These are phyloP conservation scores for Eucalyptus guilfoylei DNA, from an alignment of 345 rosid species.

Conservation along the genomic window DNA sequence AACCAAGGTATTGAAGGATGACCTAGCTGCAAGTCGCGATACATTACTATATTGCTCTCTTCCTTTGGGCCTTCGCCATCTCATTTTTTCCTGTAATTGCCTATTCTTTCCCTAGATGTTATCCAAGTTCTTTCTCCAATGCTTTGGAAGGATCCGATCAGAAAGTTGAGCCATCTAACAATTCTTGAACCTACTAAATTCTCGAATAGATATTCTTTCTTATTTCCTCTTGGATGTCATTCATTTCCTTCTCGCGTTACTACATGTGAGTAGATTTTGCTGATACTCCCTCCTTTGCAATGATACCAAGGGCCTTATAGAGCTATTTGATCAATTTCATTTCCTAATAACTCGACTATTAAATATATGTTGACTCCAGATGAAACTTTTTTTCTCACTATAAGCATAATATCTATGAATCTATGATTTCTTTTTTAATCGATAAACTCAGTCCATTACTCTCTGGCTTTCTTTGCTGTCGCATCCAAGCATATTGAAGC, in stretches of 20 bases:
- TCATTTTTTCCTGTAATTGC: not conserved
- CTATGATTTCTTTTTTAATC: too few species aligned
- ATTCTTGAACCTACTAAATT: not conserved
- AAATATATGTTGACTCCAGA: too few species aligned
- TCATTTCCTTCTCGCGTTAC: not conserved
- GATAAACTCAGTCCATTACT: too few species aligned
- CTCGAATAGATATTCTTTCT: not conserved
- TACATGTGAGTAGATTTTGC: not conserved
- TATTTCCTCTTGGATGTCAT: not conserved
- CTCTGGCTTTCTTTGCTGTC: too few species aligned
- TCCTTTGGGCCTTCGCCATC: not conserved
- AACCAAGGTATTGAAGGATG: not conserved
- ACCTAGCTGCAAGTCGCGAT: not conserved
- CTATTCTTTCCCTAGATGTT: not conserved
- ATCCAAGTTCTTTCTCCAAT: not conserved
- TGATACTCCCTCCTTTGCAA: not conserved
- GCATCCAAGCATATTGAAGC: too few species aligned
- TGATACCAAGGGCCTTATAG: not conserved
- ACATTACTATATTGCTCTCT: not conserved
- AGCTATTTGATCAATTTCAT: not conserved
- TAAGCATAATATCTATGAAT: too few species aligned
- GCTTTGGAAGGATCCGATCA: not conserved
- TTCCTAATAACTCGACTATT: not conserved
- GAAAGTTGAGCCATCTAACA: not conserved
- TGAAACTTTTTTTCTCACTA: too few species aligned